phyloP scores from a whole-genome alignment of 2,329 filamentous ascomycete species.

The Pseudocercospora ulei region DNA sequence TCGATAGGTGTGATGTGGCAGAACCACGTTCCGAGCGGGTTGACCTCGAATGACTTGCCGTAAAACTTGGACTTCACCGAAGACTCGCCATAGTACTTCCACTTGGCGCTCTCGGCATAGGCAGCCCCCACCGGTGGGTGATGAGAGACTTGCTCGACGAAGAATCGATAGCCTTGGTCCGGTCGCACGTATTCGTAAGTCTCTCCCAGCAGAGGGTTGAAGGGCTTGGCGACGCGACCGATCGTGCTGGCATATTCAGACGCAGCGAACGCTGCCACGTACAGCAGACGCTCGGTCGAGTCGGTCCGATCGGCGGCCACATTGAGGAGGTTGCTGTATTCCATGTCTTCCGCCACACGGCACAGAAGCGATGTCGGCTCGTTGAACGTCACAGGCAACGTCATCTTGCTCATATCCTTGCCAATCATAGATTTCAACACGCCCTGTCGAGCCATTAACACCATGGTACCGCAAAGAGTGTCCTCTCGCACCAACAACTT shows the following conservation, averaged over 20 bases:
- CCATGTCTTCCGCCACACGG: slow-evolving; percentile 93
- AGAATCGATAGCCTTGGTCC: slow-evolving; percentile 96
- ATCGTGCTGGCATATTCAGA: slow-evolving; percentile 97
- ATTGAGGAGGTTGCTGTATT: slow-evolving; percentile 88
- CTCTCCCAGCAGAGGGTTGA: slow-evolving; percentile 91
- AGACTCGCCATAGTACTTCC: slow-evolving; percentile 95
- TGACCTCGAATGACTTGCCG: slow-evolving; percentile 94
- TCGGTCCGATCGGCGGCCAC: slow-evolving; percentile 74
- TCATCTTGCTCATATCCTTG: slow-evolving; percentile 99
- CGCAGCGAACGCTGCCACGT: slow-evolving; percentile 89
- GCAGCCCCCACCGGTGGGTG: slow-evolving; percentile 91
- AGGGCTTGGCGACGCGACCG: slow-evolving; percentile 91
- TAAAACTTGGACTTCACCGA: slow-evolving; percentile 95
- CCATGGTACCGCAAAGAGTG: too few species aligned
- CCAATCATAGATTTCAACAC: slow-evolving; percentile 99
- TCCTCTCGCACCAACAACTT: too few species aligned
- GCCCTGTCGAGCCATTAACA: slow-evolving; percentile 48
- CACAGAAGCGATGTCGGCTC: slow-evolving; percentile 93
- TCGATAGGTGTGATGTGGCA: slow-evolving; percentile 66
- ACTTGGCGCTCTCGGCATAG: slow-evolving; percentile 81
- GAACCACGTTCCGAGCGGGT: slow-evolving; percentile 95
- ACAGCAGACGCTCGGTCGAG: slow-evolving; percentile 83
- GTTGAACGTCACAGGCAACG: slow-evolving; percentile 93
- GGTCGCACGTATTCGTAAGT: slow-evolving; percentile 94
- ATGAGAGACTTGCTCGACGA: slow-evolving; percentile 96